Base-by-base conservation (phyloP, 148 eudicot species). In the Camellia granthamiana region DNA sequence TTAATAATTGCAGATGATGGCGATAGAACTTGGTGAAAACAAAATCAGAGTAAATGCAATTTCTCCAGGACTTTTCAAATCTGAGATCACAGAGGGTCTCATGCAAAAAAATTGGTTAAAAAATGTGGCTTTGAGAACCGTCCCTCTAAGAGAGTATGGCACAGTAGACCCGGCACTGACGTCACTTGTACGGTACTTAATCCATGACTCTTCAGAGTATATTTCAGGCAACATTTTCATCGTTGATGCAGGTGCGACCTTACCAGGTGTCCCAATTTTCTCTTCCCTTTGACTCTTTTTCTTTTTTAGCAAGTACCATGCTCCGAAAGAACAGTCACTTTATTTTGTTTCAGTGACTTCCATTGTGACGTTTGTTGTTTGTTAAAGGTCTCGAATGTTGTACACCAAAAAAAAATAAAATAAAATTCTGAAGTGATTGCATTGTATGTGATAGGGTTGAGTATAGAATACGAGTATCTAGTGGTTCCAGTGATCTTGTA, bases 241-340 rank as follows among this genome's bases (percentile, higher is more conserved):
- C 6, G 86, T 86, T 51, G 88, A 86, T 42, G 84, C 86, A 0
- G 88, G 88, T 74, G 71, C 73, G 1, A 86, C 84, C 46, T 58
- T 86, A 63, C 80, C 83, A n/a, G 88, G 84, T 41, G 68, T 83
- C 71, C 88, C 88, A 0, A 83, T 86, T 71, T 86, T 78, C 54
- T 86, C 88, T 21, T 86, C 86, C 15, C 84, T 86, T 3, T 86
- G 69, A 80, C 70, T 58, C 18, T 43, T 19, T 41, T 7, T 13
- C 30, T 8, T 12, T 10, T n/a, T 3, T 71, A 30, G 1, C 1
- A 16, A 2, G 4, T 0, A 4, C 5, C n/a, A 3, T 16, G 3
- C 18, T 21, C 23, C 18, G 4, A 55, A 55, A 55, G 42, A 12
- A 72, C 11, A 23, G 38, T 51, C 59, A 72, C 75, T 72, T 51